Conservation (phyloP, 257 asterid species). For the Primulina eburnea region DNA sequence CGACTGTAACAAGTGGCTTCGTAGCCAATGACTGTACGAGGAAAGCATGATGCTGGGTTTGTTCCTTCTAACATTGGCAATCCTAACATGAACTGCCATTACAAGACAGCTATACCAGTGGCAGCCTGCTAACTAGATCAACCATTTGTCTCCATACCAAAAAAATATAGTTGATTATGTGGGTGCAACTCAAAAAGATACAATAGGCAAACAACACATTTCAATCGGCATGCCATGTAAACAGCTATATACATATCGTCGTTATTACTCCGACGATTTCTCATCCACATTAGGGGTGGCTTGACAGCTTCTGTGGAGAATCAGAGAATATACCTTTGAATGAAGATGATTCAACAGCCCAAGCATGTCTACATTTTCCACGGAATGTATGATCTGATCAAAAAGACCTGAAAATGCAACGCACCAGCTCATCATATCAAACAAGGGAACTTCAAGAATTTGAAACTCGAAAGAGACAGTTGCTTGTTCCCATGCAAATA, state of each 20-base stretch:
- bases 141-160: not conserved
- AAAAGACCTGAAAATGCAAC: conserved; percentile 66
- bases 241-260: not conserved
- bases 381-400: conserved; percentile 91
- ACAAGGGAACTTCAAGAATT: not conserved
- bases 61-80: conserved; percentile 81
- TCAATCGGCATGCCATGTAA: not conserved
- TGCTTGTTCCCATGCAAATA: conserved; percentile 3
- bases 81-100: conserved; percentile 80
- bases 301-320: conserved; percentile 14
- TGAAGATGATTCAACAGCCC: conserved; percentile 76
- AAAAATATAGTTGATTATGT: not conserved
- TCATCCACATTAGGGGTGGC: not conserved
- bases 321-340: conserved; percentile 44
- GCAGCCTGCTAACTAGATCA: not conserved
- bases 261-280: no score
- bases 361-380: conserved; percentile 74
- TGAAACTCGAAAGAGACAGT: not conserved
- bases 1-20: conserved; percentile 97
- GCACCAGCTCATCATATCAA: not conserved
- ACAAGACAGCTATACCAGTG: not conserved
- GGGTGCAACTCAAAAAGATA: not conserved
- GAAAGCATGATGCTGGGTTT: conserved; percentile 89
- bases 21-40: conserved; percentile 73
- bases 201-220: not conserved